Percentiles rank a stretch among this genome's conserved stretches.
phyloP scores from a whole-genome alignment of 257 asterid species.

The Nicotiana otophora region DNA sequence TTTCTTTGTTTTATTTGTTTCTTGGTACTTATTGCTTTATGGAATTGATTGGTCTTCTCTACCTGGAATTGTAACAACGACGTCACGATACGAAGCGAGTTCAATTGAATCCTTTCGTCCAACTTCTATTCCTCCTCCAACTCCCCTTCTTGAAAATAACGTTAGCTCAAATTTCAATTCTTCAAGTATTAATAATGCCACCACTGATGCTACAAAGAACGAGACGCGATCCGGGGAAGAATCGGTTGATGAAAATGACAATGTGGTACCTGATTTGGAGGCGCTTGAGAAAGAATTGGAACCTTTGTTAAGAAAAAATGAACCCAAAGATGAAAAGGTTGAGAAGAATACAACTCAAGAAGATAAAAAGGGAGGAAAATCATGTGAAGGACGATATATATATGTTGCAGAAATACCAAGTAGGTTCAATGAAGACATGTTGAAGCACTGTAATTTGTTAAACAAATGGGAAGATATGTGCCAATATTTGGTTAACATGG shows the following conservation, averaged over 20 bases:
- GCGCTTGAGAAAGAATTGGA: slow-evolving; percentile 36
- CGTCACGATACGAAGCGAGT: slow-evolving; percentile 14
- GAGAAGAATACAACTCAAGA: not conserved
- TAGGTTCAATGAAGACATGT: slow-evolving; percentile 47
- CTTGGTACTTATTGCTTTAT: slow-evolving; percentile 64
- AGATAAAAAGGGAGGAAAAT: not conserved
- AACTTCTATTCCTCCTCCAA: not conserved
- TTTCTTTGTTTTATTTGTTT: slow-evolving; percentile 38
- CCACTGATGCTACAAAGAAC: not conserved
- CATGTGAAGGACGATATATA: slow-evolving; percentile 50
- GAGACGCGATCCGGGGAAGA: not conserved
- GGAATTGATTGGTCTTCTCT: slow-evolving; percentile 57
- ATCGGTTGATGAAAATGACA: slow-evolving; percentile 1
- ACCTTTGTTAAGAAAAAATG: slow-evolving; percentile 14
- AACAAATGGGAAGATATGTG: slow-evolving; percentile 78
- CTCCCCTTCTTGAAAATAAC: not conserved
- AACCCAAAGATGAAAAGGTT: not conserved
- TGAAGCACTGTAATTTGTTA: slow-evolving; percentile 43
- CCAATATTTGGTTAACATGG: slow-evolving; percentile 48
- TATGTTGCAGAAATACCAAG: slow-evolving; percentile 57
- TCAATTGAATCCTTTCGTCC: slow-evolving; percentile 14
- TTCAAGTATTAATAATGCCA: not conserved
- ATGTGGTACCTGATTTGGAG: slow-evolving; percentile 16
- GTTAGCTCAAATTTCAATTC: not conserved
- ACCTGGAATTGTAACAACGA: slow-evolving; percentile 24